Conservation (phyloP, 2,329 filamentous ascomycete species). For the Clonostachys chloroleuca region DNA sequence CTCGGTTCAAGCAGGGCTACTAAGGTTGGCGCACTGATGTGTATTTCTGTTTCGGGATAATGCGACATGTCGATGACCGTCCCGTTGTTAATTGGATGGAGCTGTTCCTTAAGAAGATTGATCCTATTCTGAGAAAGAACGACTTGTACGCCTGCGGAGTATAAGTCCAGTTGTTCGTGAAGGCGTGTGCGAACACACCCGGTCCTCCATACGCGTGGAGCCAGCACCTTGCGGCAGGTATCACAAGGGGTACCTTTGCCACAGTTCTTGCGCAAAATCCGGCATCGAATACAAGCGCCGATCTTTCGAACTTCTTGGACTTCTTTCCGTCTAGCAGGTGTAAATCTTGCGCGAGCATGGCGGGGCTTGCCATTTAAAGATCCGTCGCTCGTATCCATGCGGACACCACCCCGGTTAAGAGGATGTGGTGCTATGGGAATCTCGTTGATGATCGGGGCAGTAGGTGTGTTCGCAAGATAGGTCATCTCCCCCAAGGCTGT, state of each 20-base stretch:
- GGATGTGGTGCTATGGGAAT: conserved; percentile 19
- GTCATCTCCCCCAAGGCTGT: conserved; percentile 52
- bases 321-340: conserved; percentile 53
- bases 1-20: conserved; percentile 25
- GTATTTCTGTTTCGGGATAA: conserved; percentile 46
- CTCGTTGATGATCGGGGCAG: conserved; percentile 21
- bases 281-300: conserved; percentile 62
- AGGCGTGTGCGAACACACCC: conserved; percentile 60
- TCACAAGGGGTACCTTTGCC: conserved; percentile 60
- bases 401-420: conserved; percentile 41
- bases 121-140: conserved; percentile 57
- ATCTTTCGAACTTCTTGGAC: conserved; percentile 62
- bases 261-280: conserved; percentile 63
- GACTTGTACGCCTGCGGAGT: conserved; percentile 59
- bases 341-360: conserved; percentile 54
- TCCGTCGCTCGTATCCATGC: conserved; percentile 42
- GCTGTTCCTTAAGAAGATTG: conserved; percentile 46
- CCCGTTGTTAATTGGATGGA: conserved; percentile 42
- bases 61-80: conserved; percentile 53
- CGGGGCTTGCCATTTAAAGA: conserved; percentile 41
- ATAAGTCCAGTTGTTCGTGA: conserved; percentile 57
- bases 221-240: conserved; percentile 59
- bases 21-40: conserved; percentile 29
- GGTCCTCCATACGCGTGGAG: conserved; percentile 60
- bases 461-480: conserved; percentile 32